These are phyloP conservation scores for Pichia sp. DNA, from an alignment of 1,139 yeast genomes.

Conservation along the genomic window DNA sequence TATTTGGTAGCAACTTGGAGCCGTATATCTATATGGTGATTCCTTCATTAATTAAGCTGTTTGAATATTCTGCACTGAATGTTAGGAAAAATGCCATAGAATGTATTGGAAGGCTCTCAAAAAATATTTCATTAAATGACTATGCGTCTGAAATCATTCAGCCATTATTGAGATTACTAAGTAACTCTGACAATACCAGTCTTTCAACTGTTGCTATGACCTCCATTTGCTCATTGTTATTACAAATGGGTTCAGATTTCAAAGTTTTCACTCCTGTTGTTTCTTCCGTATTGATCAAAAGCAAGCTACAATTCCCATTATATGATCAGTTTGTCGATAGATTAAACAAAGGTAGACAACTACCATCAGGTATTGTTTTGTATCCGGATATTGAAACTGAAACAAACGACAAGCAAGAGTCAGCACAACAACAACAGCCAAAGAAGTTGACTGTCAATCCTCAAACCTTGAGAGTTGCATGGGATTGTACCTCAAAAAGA, in stretches of 20 bases:
- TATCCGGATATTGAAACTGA: conserved; percentile 56
- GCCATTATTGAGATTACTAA: conserved; percentile 68
- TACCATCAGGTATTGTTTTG: conserved; percentile 70
- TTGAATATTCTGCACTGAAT: conserved; percentile 49
- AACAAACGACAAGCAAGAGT: conserved; percentile 52
- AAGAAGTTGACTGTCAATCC: conserved; percentile 78
- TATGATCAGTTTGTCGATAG: conserved; percentile 80
- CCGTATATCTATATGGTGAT: conserved; percentile 81
- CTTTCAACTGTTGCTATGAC: conserved; percentile 44
- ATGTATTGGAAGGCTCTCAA: conserved; percentile 75
- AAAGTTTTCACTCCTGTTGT: conserved; percentile 84
- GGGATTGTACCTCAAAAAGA: conserved; percentile 88
- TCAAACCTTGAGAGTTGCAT: conserved; percentile 66
- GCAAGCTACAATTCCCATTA: conserved; percentile 60
- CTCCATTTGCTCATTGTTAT: conserved; percentile 67
- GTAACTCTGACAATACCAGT: conserved; percentile 47
- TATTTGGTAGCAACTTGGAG: conserved; percentile 81
- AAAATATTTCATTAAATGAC: conserved; percentile 66
- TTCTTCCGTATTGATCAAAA: conserved; percentile 56
- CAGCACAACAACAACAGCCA: conserved; percentile 47
- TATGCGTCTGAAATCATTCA: conserved; percentile 90
- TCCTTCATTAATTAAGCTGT: conserved; percentile 74
- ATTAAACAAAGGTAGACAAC: conserved; percentile 77
- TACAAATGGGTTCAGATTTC: conserved; percentile 80
- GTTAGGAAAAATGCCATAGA: conserved; percentile 73